A percentile compares a stretch with the other conserved stretches of the same genome.
Conservation (phyloP, 2,329 filamentous ascomycete genomes). For the Cadophora malorum region DNA sequence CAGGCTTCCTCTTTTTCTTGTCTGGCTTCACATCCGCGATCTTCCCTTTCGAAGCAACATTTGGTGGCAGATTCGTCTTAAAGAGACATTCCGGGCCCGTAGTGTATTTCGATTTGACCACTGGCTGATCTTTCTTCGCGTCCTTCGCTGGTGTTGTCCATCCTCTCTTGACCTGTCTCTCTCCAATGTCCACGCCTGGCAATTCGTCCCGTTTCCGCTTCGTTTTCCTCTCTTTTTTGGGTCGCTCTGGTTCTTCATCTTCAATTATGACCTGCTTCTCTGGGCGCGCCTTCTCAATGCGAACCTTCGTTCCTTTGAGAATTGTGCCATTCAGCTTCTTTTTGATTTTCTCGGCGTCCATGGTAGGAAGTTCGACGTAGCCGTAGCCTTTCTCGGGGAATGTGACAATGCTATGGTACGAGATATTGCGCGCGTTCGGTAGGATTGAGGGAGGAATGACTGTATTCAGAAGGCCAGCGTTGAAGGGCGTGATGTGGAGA, state of each 20-base stretch:
- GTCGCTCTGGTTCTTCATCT: conserved; percentile 49
- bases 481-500: conserved; percentile 89
- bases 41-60: conserved; percentile 48
- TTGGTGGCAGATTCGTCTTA: conserved; percentile 77
- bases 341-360: conserved; percentile 88
- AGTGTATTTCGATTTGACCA: conserved; percentile 77
- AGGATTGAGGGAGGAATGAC: conserved; percentile 74
- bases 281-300: conserved; percentile 80
- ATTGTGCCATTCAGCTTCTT: conserved; percentile 89
- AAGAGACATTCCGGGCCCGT: conserved; percentile 83
- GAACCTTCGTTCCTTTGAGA: conserved; percentile 83
- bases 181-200: conserved; percentile 74
- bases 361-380: conserved; percentile 80
- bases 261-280: conserved; percentile 53
- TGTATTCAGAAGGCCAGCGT: conserved; percentile 72
- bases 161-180: conserved; percentile 49
- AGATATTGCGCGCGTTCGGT: conserved; percentile 75
- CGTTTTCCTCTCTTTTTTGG: conserved; percentile 51
- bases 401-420: conserved; percentile 84
- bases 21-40: conserved; percentile 51
- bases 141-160: conserved; percentile 58
- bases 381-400: conserved; percentile 93
- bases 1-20: conserved; percentile 63
- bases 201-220: conserved; percentile 58
- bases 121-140: conserved; percentile 61